Conservation (phyloP, 768 basidiomycete genomes). For the Mrakia frigida region DNA sequence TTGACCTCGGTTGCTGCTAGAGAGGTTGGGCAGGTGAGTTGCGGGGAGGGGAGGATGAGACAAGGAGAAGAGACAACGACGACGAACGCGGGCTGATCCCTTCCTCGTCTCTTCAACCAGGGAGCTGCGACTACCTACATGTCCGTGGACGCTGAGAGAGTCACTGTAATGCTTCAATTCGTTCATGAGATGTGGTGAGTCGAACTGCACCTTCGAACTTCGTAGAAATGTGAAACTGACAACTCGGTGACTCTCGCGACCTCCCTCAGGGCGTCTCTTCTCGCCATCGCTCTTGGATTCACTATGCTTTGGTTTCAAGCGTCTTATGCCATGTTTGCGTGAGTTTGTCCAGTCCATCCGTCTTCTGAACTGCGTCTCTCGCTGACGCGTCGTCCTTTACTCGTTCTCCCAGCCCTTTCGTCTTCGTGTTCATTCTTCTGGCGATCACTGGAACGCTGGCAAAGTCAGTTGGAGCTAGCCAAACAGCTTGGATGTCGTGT, state of each 20-base stretch:
- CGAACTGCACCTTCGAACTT: no score
- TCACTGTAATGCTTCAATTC: not conserved
- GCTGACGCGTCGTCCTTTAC: no score
- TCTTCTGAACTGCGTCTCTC: no score
- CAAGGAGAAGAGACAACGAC: not conserved
- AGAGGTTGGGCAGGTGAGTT: constrained; percentile 16
- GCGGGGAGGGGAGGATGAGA: not conserved
- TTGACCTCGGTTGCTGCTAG: constrained; percentile 20
- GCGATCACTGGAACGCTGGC: not conserved
- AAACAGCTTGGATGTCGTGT: constrained; percentile 20
- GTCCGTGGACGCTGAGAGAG: constrained; percentile 17
- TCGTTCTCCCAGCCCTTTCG: not conserved
- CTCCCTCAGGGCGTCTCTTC: not conserved
- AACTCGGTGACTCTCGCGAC: no score
- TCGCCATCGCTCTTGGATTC: constrained; percentile 9
- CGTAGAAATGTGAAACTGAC: no score
- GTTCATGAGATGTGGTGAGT: constrained; percentile 17
- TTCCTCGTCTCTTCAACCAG: not conserved
- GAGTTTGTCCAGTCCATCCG: no score
- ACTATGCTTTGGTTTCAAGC: constrained; percentile 18
- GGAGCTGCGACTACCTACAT: constrained; percentile 22
- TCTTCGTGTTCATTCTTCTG: constrained; percentile 14
- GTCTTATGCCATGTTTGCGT: not conserved
- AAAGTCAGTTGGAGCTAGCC: not conserved
- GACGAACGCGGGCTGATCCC: not conserved